Evolutionary conservation across 2,329 filamentous ascomycete genomes (phyloP).

Genomic region (Hymenoscyphus fructigenus): DNA sequence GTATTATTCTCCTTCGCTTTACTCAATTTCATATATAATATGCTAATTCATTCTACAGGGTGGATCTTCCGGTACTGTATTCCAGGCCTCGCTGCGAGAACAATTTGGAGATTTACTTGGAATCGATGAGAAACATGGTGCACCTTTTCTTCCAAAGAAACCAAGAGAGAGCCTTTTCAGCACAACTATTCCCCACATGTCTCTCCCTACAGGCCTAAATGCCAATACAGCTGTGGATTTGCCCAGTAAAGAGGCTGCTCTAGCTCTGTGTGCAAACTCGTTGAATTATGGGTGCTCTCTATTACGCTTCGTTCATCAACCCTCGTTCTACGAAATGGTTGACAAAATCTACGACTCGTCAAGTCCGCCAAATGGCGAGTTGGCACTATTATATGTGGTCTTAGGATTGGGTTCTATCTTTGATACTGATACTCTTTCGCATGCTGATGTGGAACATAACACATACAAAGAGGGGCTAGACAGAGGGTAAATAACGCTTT

Average conservation of each 20-base stretch:
- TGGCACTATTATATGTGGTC: conserved; percentile 62
- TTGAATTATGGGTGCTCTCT: conserved; percentile 58
- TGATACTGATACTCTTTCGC: conserved; percentile 53
- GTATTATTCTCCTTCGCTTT: background rate
- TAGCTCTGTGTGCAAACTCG: conserved; percentile 53
- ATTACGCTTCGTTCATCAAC: conserved; percentile 73
- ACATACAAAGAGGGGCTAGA: conserved; percentile 47
- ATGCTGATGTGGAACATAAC: conserved; percentile 47
- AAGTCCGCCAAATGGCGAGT: background rate
- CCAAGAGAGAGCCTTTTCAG: conserved; percentile 38
- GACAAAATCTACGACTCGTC: conserved; percentile 74
- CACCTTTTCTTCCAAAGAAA: conserved; percentile 56
- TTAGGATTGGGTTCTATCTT: conserved; percentile 75
- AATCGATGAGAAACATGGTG: conserved; percentile 49
- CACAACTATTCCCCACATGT: background rate
- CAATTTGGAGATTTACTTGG: conserved; percentile 79
- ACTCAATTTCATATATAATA: background rate
- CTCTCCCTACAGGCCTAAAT: conserved; percentile 16
- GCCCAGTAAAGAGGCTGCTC: conserved; percentile 61
- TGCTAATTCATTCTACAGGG: conserved; percentile 45
- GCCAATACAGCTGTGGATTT: conserved; percentile 54
- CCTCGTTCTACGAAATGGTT: conserved; percentile 75
- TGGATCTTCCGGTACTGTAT: conserved; percentile 86
- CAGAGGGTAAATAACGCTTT: conserved; percentile 50
- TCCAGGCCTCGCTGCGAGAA: conserved; percentile 81